Evolutionary conservation across 345 rosid genomes (phyloP), one percentile per base, ranked within the genome.

Genomic region (Clarkia xantiana): DNA sequence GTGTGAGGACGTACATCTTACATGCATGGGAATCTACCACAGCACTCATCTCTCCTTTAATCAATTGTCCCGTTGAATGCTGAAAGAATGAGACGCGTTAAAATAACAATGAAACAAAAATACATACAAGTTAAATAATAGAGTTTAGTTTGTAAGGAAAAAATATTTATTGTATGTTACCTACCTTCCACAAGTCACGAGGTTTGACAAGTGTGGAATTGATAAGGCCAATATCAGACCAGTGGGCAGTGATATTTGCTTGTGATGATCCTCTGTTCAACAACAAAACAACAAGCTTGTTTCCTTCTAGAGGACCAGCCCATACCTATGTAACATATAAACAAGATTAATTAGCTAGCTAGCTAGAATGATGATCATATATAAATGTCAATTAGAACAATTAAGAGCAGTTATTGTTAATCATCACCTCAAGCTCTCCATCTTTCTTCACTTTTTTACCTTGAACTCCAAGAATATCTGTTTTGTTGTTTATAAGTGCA

Each of bases 161-260:
- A n/a, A n/a, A n/a, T n/a, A n/a, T n/a, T n/a, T n/a, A n/a, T n/a
- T n/a, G n/a, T n/a, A n/a, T n/a, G n/a, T n/a, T n/a, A n/a, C n/a
- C n/a, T 49, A 80, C 94, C 86, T 78, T 56, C 94, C 95, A 86
- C 14, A 86, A 66, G 63, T 86, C 94, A 55, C 82, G 67, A 51
- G 78, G 82, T 58, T 68, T 69, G 15, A 69, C 78, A 6, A 67
- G 55, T 41, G 56, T 64, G 1, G 71, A 71, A 10, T 66, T 41
- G n/a, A 75, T 61, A 14, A 90, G 71, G 12, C 74, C 88, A 25
- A 90, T 65, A 57, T 83, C 91, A 18, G 74, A 73, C 94, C 91
- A 86, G 38, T 47, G 16, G 14, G 94, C 96, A 23, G 84, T 79
- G 1, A 81, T 54, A 1, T 65, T 47, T 23, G 49, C 49, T 15